Percentiles rank a stretch among this genome's conserved stretches.
phyloP scores from a whole-genome alignment of 2,329 filamentous ascomycete genomes.

The Ceratocystis lukuohia region DNA sequence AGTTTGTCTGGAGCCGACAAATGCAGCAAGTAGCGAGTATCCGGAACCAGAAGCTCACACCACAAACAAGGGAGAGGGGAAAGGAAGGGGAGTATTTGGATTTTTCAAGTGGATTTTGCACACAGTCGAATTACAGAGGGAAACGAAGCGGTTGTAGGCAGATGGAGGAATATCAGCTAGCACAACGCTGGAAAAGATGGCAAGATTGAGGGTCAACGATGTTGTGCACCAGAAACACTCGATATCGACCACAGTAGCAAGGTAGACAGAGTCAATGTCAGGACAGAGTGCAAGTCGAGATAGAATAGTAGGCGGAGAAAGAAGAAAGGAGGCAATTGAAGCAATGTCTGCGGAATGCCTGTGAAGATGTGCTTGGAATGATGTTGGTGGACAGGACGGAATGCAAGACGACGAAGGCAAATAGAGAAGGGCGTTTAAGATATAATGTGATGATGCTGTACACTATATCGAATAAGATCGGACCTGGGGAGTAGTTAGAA shows the following conservation, averaged over 20 bases:
- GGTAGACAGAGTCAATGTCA: not conserved
- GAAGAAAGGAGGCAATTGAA: not conserved
- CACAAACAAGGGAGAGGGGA: not conserved
- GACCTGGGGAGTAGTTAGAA: not conserved
- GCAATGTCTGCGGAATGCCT: not conserved
- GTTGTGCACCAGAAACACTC: not conserved
- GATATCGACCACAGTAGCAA: not conserved
- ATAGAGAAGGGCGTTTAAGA: not conserved
- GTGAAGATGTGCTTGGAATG: conserved; percentile 2
- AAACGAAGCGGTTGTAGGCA: not conserved
- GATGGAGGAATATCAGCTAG: not conserved
- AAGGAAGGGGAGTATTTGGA: not conserved
- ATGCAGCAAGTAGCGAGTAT: not conserved
- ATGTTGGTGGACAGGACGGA: not conserved
- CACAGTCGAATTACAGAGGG: not conserved
- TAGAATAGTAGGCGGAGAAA: not conserved
- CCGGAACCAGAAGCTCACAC: not conserved
- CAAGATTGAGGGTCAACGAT: not conserved
- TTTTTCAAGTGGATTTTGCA: not conserved
- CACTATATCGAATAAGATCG: not conserved
- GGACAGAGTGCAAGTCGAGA: not conserved
- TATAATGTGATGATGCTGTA: not conserved
- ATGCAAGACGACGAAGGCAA: not conserved
- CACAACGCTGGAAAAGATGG: too few relatives aligned
- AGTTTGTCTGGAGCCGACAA: not conserved